These are phyloP conservation scores for Asclepias syriaca DNA, from an alignment of 257 asterid species.

Conservation along the genomic window DNA sequence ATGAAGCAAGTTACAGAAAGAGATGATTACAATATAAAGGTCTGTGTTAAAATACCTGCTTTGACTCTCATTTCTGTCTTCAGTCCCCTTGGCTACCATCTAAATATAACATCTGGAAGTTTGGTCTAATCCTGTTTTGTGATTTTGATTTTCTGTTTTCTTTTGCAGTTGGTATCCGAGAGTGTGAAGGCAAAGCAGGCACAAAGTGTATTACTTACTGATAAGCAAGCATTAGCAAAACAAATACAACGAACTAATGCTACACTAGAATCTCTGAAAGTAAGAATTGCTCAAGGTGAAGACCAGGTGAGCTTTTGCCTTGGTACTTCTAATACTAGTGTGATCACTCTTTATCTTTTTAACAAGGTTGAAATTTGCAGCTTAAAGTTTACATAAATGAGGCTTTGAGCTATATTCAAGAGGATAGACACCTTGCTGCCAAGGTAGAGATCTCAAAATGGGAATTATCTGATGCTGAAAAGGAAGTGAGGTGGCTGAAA, in stretches of 20 bases:
- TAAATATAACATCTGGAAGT: slow-evolving; percentile 12
- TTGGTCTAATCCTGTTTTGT: background rate
- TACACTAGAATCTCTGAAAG: slow-evolving; percentile 58
- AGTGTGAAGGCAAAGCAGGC: slow-evolving; percentile 93
- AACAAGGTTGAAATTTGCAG: slow-evolving; percentile 44
- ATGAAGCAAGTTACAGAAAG: slow-evolving; percentile 79
- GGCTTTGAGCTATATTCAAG: slow-evolving; percentile 52
- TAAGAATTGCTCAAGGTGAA: slow-evolving; percentile 57
- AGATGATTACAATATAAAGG: slow-evolving; percentile 92
- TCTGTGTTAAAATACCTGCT: slow-evolving; percentile 19
- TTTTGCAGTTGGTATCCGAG: slow-evolving; percentile 85
- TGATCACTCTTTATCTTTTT: slow-evolving; percentile 8
- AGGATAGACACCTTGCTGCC: slow-evolving; percentile 59
- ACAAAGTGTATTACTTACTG: slow-evolving; percentile 57
- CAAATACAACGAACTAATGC: slow-evolving; percentile 60
- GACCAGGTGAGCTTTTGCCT: slow-evolving; percentile 54
- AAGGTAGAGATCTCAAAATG: slow-evolving; percentile 63
- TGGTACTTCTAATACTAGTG: background rate
- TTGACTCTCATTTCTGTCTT: background rate
- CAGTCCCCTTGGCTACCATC: slow-evolving; percentile 11
- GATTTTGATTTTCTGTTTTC: background rate
- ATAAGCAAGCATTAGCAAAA: slow-evolving; percentile 52
- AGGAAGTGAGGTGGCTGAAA: slow-evolving; percentile 87
- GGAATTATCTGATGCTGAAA: slow-evolving; percentile 90
- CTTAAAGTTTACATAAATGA: slow-evolving; percentile 59